These are phyloP conservation scores for Xerocomellus amylosporus DNA, from an alignment of 768 basidiomycete genomes.

Conservation along the genomic window DNA sequence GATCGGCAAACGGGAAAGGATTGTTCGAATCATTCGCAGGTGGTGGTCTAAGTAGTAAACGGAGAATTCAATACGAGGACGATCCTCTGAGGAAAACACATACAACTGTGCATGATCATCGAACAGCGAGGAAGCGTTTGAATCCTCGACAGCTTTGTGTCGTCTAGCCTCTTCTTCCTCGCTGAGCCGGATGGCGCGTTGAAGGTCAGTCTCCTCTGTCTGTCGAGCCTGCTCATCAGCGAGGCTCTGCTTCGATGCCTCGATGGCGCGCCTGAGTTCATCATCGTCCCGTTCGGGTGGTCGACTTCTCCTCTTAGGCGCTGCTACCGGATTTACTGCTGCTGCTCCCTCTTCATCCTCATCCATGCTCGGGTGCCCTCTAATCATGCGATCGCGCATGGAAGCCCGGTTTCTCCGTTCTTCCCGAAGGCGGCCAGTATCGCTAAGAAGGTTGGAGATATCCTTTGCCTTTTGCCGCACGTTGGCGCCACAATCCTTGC, in stretches of 20 bases:
- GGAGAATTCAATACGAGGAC: background rate
- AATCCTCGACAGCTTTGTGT: conserved; percentile 65
- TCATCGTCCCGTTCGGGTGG: conserved; percentile 63
- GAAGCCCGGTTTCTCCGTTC: conserved; percentile 80
- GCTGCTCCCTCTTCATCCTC: conserved; percentile 29
- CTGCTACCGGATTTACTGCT: conserved; percentile 10
- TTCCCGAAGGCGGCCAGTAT: conserved; percentile 79
- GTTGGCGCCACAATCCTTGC: conserved; percentile 98
- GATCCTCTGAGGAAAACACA: conserved; percentile 30
- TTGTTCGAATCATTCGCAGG: conserved; percentile 40
- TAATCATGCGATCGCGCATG: conserved; percentile 95
- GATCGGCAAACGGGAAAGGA: conserved; percentile 61
- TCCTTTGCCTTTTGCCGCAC: conserved; percentile 97
- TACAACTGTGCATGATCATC: conserved; percentile 84
- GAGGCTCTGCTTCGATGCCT: conserved; percentile 76
- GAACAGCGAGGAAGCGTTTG: conserved; percentile 74
- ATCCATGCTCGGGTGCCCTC: conserved; percentile 45
- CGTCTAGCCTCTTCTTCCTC: conserved; percentile 87
- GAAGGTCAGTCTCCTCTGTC: conserved; percentile 80
- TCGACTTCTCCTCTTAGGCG: conserved; percentile 21
- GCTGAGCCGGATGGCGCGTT: conserved; percentile 78
- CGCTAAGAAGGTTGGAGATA: conserved; percentile 89
- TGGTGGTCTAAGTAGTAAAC: conserved; percentile 25
- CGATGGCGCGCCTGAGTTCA: conserved; percentile 82
- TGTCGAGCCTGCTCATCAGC: conserved; percentile 62